Base-by-base conservation (phyloP, 306 rosid genomes). In the Parietaria judaica region DNA sequence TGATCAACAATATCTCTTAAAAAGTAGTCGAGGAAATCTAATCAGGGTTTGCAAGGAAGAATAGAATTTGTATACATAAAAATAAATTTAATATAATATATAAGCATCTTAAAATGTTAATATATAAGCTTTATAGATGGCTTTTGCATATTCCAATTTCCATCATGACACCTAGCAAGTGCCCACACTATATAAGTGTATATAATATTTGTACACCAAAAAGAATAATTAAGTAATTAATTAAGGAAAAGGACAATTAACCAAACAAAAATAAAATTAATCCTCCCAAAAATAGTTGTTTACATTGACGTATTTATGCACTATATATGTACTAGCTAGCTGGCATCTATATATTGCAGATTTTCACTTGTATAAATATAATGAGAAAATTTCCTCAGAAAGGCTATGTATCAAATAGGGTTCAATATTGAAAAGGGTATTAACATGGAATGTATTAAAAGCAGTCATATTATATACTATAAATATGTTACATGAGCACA, bases 261-360 rank as follows among this genome's bases (percentile, higher is more conserved):
- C 54, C 54, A 50, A 50, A 12, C 17, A 8, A 15, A 53, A 53
- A 53, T 14, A 53, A 53, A 15, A 50, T 49, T 64, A 47, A 64
- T 54, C 53, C 60, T 75, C 36, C n/a, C 57, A 35, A 52, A 37
- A 60, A 73, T 79, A 82, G 63, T 63, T 58, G 23, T 74, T 80
- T 87, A 72, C 74, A 44, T 74, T 38, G 74, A 72, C 31, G 31
- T 23, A 23, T 23, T 23, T 23, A 23, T 23, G 31, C 31, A 23
- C 79, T 68, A 74, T 13, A 23, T 36, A 48, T 49, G 68, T 78
- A 84, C 76, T n/a, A 10, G 15, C 53, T 10, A 84, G 82, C 82
- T 87, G 85, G 85, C 89, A 74, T 67, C 72, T 70, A 80, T 60
- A 64, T 23, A 66, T 71, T 53, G 69, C 74, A 9, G 68, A 65